A percentile compares a stretch with the other conserved stretches of the same genome.
Conservation (phyloP, 2,329 filamentous ascomycete genomes). For the Corynespora cassiicola region DNA sequence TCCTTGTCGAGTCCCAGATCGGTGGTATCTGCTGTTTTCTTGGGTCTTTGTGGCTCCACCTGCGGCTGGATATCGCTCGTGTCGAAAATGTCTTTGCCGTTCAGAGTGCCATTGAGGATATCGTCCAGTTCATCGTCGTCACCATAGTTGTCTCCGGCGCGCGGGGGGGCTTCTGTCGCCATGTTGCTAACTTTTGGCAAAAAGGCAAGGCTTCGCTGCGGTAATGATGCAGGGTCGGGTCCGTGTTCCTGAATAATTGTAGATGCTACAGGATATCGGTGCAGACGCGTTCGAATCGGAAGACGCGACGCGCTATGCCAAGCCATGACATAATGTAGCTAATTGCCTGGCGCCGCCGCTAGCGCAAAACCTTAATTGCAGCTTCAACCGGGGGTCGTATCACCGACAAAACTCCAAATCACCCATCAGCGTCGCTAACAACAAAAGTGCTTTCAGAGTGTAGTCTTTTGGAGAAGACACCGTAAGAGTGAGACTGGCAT, state of each 20-base stretch:
- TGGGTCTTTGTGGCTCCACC: slow-evolving; percentile 15
- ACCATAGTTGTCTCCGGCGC: too few species aligned
- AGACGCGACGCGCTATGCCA: slow-evolving; percentile 5
- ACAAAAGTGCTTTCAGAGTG: too few species aligned
- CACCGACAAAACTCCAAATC: too few species aligned
- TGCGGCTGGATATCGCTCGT: slow-evolving; percentile 30
- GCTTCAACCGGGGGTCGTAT: slow-evolving; percentile 3
- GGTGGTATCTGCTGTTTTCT: slow-evolving; percentile 49
- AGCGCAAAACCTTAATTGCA: slow-evolving; percentile 18
- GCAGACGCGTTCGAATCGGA: too few species aligned
- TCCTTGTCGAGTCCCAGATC: slow-evolving; percentile 84
- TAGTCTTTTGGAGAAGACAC: too few species aligned
- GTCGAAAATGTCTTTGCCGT: slow-evolving; percentile 58
- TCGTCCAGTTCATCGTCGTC: slow-evolving; percentile 67
- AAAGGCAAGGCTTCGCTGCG: too few species aligned
- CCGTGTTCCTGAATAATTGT: too few species aligned
- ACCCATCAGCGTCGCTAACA: too few species aligned
- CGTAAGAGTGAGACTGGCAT: too few species aligned
- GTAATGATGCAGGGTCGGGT: neutral
- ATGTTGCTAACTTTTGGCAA: too few species aligned
- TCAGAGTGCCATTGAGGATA: slow-evolving; percentile 77
- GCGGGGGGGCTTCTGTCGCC: too few species aligned
- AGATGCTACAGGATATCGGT: too few species aligned
- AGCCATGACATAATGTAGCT: slow-evolving; percentile 13
- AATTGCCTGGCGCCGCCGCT: slow-evolving; percentile 6